Base-by-base conservation (phyloP, 306 rosid species). In the Argentina anserina region DNA sequence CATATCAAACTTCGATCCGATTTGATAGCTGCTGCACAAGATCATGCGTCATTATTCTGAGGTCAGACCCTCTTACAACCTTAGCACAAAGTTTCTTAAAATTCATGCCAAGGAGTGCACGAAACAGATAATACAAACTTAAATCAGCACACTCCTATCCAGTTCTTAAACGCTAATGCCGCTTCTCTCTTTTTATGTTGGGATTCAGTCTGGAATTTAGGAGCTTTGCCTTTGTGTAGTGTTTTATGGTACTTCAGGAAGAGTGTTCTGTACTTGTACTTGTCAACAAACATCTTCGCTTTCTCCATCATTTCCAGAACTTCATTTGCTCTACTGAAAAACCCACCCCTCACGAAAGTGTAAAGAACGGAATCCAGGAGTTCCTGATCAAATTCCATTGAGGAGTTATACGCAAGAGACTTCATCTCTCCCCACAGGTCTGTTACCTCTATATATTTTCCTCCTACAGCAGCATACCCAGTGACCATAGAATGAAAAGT, bases 391-490 rank as follows among this genome's bases (percentile, higher is more conserved):
- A 59, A 59, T 59, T 59, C 17, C 65, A 59, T 59, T 28, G 65
- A 29, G 21, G 65, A 29, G 21, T 29, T 6, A 59, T 59, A 59
- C 7, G 65, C n/a, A 5, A 59, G 65, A 59, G 65, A 29, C 39
- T 59, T 59, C 65, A 59, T 59, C 10, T 59, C 65, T 59, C 65
- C 65, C 65, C 65, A 59, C 65, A 59, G 65, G 23, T 60, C 65
- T 60, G 65, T 60, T 33, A 60, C 40, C 40, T 60, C 65, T 59
- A 59, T 29, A 60, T 60, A 60, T 29, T 60, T 60, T 60, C 65
- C 40, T 31, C 65, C 65, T 15, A 60, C 65, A 60, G 41, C 65
- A 60, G 65, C 65, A 60, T 60, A 60, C 21, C 65, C 65, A 15
- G 65, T 60, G n/a, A 60, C 65, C 65, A 60, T 60, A 60, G 65